Conservation (phyloP, 2,329 filamentous ascomycete genomes). For the Colletotrichum acutatum region DNA sequence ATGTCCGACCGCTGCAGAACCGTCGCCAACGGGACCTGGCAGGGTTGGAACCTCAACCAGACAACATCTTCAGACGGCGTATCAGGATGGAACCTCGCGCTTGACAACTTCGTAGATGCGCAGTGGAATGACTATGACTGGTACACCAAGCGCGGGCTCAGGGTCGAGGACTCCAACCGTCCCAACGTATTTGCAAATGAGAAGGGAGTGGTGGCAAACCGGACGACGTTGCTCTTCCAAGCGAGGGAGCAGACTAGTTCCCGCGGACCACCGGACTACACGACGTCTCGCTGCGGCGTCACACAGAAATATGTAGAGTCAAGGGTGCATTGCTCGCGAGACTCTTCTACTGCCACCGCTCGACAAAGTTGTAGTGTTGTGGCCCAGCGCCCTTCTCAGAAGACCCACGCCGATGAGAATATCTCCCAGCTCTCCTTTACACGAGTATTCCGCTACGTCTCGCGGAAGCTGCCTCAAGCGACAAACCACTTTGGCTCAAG, state of each 20-base stretch:
- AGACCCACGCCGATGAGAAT: not conserved
- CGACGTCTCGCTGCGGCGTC: not conserved
- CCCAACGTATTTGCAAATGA: not conserved
- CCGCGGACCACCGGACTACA: not conserved
- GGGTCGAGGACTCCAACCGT: not conserved
- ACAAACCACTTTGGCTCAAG: not conserved
- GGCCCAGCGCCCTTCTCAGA: conserved; percentile 5
- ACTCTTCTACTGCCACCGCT: not conserved
- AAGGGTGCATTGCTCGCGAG: conserved; percentile 8
- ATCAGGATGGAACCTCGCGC: conserved; percentile 14
- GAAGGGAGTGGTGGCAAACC: not conserved
- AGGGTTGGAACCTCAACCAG: not conserved
- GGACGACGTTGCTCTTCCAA: conserved; percentile 10
- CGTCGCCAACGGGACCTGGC: conserved; percentile 16
- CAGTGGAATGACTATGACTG: not conserved
- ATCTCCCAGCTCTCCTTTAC: conserved; percentile 17
- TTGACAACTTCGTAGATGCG: conserved; percentile 8
- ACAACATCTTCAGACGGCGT: not conserved
- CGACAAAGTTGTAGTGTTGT: conserved; percentile 7
- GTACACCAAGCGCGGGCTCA: not conserved
- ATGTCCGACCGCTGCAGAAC: not conserved
- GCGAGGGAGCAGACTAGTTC: not conserved
- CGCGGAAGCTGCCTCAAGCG: not conserved
- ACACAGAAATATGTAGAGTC: conserved; percentile 25
- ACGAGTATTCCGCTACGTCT: not conserved